These are phyloP conservation scores for Mucor saturninus DNA, from an alignment of 371 early-diverging fungal species.

Conservation along the genomic window DNA sequence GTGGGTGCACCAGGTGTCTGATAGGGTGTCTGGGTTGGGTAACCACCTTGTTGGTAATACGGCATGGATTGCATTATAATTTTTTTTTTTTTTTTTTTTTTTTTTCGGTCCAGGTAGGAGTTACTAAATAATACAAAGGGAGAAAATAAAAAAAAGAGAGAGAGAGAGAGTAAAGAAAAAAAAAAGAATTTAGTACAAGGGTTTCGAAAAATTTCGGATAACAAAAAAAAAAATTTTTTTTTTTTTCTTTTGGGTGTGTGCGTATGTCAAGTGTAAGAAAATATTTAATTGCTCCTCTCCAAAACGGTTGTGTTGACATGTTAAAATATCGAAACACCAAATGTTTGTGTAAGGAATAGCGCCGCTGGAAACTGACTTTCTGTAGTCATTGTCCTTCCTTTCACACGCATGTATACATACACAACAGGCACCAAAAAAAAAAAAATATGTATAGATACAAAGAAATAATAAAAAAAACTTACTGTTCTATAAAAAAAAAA, in stretches of 20 bases:
- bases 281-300: not conserved
- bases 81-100: conserved; percentile 19
- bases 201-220: conserved; percentile 14
- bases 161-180: conserved; percentile 12
- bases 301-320: not conserved
- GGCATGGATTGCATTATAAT: conserved; percentile 40
- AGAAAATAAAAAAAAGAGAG: conserved; percentile 12
- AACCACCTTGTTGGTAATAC: conserved; percentile 43
- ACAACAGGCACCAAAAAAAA: not conserved
- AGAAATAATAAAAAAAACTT: conserved; percentile 14
- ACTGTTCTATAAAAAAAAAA: conserved; percentile 13
- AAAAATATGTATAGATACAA: conserved; percentile 12
- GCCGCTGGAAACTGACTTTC: conserved; percentile 20
- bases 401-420: not conserved
- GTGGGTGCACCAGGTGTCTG: conserved; percentile 22
- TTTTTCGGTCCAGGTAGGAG: conserved; percentile 10
- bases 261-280: too few species aligned
- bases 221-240: conserved; percentile 20
- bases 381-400: conserved; percentile 2
- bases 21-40: conserved; percentile 39
- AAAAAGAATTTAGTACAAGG: conserved; percentile 14
- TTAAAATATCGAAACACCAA: conserved; percentile 6
- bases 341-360: conserved; percentile 12
- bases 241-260: not conserved
- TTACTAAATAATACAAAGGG: conserved; percentile 10